These are phyloP conservation scores for Trametes versicolor DNA, from an alignment of 1,284 basidiomycete species.

Conservation along the genomic window DNA sequence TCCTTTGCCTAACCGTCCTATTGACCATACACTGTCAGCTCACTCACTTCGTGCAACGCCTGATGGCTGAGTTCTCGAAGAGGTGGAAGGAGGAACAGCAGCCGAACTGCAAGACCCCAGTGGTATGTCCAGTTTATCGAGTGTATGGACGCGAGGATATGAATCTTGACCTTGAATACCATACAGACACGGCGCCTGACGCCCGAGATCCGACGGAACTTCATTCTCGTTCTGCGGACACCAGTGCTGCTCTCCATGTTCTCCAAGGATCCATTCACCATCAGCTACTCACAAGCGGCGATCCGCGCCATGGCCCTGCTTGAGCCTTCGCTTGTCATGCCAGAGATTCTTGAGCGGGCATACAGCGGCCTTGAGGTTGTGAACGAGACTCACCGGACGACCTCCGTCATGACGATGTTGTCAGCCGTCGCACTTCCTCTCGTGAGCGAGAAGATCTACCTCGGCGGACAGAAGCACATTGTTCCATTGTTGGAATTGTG, in stretches of 20 bases:
- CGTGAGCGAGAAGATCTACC: constrained; percentile 81
- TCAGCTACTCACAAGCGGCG: constrained; percentile 75
- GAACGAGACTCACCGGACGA: constrained; percentile 95
- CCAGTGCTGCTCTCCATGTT: constrained; percentile 96
- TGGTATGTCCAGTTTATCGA: constrained; percentile 49
- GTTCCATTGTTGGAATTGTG: constrained; percentile 91
- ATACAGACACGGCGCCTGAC: constrained; percentile 80
- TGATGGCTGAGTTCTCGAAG: constrained; percentile 85
- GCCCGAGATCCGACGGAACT: constrained; percentile 81
- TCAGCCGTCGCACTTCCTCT: constrained; percentile 84
- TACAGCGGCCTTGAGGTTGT: constrained; percentile 92
- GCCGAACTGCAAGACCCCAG: constrained; percentile 83
- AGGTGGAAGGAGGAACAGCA: constrained; percentile 88
- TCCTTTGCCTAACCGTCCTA: neutral
- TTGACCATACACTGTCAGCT: constrained; percentile 52
- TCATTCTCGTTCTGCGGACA: constrained; percentile 86
- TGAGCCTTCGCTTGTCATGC: constrained; percentile 91
- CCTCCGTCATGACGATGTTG: constrained; percentile 91
- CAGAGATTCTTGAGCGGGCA: constrained; percentile 91
- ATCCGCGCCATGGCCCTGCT: constrained; percentile 82
- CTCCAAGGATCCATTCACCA: constrained; percentile 82
- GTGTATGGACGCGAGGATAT: too few species aligned
- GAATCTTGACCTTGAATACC: constrained; percentile 4
- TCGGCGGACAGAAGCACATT: constrained; percentile 90
- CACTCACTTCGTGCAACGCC: constrained; percentile 81